Evolutionary conservation across 1,139 yeast genomes (phyloP), one percentile per base, ranked within the genome.

Genomic region (Pichia sp.): DNA sequence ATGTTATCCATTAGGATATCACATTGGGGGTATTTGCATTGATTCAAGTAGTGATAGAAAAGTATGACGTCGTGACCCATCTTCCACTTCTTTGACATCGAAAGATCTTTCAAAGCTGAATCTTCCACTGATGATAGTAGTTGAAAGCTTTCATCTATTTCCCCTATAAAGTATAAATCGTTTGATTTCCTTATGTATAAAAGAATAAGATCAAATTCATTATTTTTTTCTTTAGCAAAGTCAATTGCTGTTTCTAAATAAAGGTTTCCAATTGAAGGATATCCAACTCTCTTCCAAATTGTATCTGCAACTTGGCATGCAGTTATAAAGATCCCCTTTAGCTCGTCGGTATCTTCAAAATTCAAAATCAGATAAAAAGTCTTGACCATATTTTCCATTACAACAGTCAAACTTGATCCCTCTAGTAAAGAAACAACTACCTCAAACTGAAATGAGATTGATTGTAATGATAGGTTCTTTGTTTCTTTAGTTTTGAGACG

Each of bases 381-480:
- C 59, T 82, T 81, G 6, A 79, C 70, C 32, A 83, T 65, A 52
- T 81, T 78, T 57, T 84, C 87, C 53, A 82, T 66, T 13, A 79
- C 77, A 13, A 67, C 67, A 11, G 70, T 64, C 58, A 82, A 66
- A 0, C 79, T 66, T 0, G 75, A 80, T 1, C 87, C 87, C 57
- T 75, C 77, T 47, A 78, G 65, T 68, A 84, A 71, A 29, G 75
- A 64, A 55, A 81, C 82, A 1, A 79, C 66, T 0, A 84, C 80
- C 61, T 84, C 87, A 59, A 80, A 79, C 62, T 82, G 85, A 63
- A 76, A 79, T 34, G 88, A 80, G 64, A 79, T 72, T 0, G 90
- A 76, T 60, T 82, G 82, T 46, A 85, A 70, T 3, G 69, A 75
- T 23, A 79, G 70, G 2, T 84, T 78, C 7, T 80, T 81, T 44